Evolutionary conservation across 2,329 filamentous ascomycete genomes (phyloP).

Genomic region (Trichoderma breve): DNA sequence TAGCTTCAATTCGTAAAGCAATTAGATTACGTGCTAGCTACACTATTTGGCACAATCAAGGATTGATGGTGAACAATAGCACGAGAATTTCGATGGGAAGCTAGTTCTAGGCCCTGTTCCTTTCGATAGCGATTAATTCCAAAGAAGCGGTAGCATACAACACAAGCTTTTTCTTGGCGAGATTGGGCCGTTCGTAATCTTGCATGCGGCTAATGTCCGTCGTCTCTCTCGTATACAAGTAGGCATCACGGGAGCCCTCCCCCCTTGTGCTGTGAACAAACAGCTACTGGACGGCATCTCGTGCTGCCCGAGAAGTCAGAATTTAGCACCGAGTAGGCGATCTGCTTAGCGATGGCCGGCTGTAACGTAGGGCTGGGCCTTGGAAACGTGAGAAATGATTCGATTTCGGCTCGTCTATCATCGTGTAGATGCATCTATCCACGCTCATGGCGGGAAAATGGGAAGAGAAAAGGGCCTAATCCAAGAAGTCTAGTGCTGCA

Average conservation of each 20-base stretch:
- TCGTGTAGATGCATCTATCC: background rate
- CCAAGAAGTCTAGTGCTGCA: background rate
- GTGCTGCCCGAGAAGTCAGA: background rate
- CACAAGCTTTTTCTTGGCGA: slow-evolving; percentile 1
- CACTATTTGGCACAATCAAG: background rate
- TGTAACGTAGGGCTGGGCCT: slow-evolving; percentile 2
- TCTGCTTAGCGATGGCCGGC: background rate
- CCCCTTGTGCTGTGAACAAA: background rate
- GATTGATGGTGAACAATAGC: background rate
- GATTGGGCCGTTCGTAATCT: background rate
- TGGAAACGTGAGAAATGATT: background rate
- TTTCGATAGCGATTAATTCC: background rate
- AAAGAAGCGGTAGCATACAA: background rate
- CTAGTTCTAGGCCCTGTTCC: background rate
- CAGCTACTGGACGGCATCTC: background rate
- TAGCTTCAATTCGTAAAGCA: background rate
- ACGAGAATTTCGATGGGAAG: background rate
- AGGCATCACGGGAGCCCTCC: background rate
- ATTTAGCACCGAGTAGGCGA: background rate
- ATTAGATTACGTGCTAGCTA: background rate
- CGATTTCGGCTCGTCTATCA: background rate
- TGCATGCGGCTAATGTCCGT: background rate
- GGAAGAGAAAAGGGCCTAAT: background rate
- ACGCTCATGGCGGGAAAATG: background rate
- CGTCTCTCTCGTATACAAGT: background rate